A percentile compares a stretch with the other conserved stretches of the same genome.
Conservation (phyloP, 2,329 filamentous ascomycete species). For the Falciphora oryzae region DNA sequence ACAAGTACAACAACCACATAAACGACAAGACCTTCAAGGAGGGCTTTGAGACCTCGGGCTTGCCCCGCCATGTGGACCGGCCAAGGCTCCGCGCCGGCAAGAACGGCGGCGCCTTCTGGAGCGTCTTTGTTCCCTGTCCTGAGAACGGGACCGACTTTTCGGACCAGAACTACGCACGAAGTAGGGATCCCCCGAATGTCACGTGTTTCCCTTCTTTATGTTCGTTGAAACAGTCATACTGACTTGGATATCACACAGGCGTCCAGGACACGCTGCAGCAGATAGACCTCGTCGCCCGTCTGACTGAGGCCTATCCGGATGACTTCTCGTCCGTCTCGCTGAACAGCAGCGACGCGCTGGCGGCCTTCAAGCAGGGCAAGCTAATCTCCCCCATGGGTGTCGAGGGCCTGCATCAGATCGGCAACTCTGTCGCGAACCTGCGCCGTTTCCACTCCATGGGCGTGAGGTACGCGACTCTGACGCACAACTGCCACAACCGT, state of each 20-base stretch:
- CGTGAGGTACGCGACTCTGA: conserved; percentile 82
- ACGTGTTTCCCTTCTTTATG: background rate
- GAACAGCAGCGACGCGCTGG: conserved; percentile 54
- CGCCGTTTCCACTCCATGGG: conserved; percentile 72
- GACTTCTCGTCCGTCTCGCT: conserved; percentile 59
- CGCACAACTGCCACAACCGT: conserved; percentile 88
- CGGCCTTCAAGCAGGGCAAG: conserved; percentile 52
- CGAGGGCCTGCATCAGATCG: conserved; percentile 90
- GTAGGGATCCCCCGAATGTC: conserved; percentile 36
- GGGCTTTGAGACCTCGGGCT: conserved; percentile 64
- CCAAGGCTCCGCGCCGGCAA: conserved; percentile 65
- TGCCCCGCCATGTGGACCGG: conserved; percentile 71
- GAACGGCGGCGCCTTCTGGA: conserved; percentile 90
- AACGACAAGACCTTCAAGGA: conserved; percentile 67
- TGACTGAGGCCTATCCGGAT: conserved; percentile 57
- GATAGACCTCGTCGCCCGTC: conserved; percentile 45
- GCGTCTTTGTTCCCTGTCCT: conserved; percentile 75
- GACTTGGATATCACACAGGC: conserved; percentile 7
- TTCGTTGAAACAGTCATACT: background rate
- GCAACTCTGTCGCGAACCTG: conserved; percentile 72
- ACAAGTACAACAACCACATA: conserved; percentile 67
- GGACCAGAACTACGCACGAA: conserved; percentile 61
- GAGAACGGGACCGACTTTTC: conserved; percentile 66
- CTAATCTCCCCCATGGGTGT: conserved; percentile 75
- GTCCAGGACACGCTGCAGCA: conserved; percentile 24